Evolutionary conservation across 2,329 filamentous ascomycete species (phyloP), one percentile per base, ranked within the genome.

Genomic region (Exophiala spinifera): DNA sequence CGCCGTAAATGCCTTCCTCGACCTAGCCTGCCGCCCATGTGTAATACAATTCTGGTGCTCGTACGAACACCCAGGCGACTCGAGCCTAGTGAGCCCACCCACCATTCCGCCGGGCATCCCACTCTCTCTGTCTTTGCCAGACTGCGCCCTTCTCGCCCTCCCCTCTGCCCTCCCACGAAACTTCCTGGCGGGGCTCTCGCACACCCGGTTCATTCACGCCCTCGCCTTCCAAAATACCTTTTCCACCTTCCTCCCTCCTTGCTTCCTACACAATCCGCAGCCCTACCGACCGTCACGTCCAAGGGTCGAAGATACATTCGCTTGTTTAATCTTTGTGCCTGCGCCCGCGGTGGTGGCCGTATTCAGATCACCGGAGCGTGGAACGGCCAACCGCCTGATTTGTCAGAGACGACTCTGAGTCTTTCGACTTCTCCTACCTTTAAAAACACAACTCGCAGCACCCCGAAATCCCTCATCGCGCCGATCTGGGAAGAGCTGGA

Each of bases 341-440:
- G 14, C 36, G 36, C 17, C 36, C 4, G 17, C 13, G 36, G 7
- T 39, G 36, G 14, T 19, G 36, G 17, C 11, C 36, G 13, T 5
- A 39, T 8, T 15, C 4, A 19, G 5, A 5, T 39, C 36, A 19
- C 36, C 17, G 17, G 36, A 6, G 14, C n/a, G n/a, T 17, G 36
- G 36, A 21, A 23, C 45, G 49, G 44, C 46, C 39, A 45, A 17
- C 33, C 36, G 13, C 36, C 10, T 11, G 43, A 47, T 51, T 48
- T 51, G 55, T 57, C 55, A 54, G 43, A 37, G n/a, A 31, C n/a
- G 28, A 36, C 43, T 37, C 44, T 56, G 48, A 15, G 53, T 51
- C 51, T 4, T 31, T 40, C 37, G 34, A 45, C 34, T 39, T 36
- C 8, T 20, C 39, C 5, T n/a, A 42, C 17, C 39, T 20, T 20